phyloP scores from a whole-genome alignment of 169 alveolate genomes.

The Plasmodium yoelii region DNA sequence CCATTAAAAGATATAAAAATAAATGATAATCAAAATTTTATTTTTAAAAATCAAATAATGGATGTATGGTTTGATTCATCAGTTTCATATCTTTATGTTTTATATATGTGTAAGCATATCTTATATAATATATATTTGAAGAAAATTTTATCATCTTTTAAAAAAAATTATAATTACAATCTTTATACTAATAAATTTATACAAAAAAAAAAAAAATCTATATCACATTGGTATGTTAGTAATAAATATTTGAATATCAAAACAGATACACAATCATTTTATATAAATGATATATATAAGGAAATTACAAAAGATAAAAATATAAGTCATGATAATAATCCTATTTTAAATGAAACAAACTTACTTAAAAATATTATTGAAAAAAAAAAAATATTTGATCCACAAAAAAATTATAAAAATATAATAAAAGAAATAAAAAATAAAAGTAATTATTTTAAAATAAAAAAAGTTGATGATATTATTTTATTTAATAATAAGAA shows the following conservation, averaged over 20 bases:
- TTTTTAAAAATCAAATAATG: conserved; percentile 78
- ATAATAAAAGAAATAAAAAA: conserved; percentile 26
- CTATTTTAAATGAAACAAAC: neutral
- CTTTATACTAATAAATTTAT: neutral
- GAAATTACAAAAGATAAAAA: neutral
- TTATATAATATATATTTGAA: conserved; percentile 31
- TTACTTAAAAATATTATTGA: conserved; percentile 38
- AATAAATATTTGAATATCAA: neutral
- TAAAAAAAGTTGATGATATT: conserved; percentile 7
- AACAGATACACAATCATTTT: neutral
- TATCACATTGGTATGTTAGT: neutral
- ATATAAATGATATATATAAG: conserved; percentile 38
- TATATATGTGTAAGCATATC: conserved; percentile 51
- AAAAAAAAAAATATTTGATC: conserved; percentile 59
- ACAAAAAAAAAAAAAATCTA: neutral
- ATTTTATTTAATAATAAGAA: conserved; percentile 4
- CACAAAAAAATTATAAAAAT: conserved; percentile 32
- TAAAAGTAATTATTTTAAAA: neutral
- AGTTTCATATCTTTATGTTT: conserved; percentile 77
- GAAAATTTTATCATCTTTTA: neutral
- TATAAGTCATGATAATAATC: neutral
- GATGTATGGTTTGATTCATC: conserved; percentile 93
- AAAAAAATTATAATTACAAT: neutral
- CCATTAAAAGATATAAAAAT: conserved; percentile 48
- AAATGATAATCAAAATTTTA: conserved; percentile 8